phyloP scores from a whole-genome alignment of 2,329 filamentous ascomycete genomes.

The Microthyrium microscopicum region DNA sequence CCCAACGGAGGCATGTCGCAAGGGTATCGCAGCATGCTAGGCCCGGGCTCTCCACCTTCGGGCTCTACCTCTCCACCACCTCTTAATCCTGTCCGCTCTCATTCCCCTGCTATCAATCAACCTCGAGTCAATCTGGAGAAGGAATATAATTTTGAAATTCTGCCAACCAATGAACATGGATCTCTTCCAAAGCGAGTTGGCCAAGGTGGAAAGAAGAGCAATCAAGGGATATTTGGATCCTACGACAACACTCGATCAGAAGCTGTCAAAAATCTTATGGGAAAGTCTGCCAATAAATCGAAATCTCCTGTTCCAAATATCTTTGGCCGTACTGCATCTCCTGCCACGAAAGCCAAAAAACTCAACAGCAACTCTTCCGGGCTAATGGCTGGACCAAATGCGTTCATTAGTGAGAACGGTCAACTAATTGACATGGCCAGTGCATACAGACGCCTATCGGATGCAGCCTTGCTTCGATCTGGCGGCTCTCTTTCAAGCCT shows the following conservation, averaged over 20 bases:
- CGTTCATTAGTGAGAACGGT: conserved; percentile 41
- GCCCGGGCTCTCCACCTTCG: conserved; percentile 11
- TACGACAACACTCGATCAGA: conserved; percentile 11
- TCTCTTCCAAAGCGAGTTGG: conserved; percentile 26
- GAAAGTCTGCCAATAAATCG: conserved; percentile 18
- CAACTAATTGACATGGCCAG: conserved; percentile 49
- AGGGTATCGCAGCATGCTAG: conserved; percentile 21
- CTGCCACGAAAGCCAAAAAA: conserved; percentile 18
- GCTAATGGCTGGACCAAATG: conserved; percentile 23
- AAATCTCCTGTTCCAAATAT: conserved; percentile 20
- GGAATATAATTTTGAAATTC: conserved; percentile 28
- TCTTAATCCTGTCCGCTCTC: conserved; percentile 19
- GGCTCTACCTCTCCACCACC: conserved; percentile 16
- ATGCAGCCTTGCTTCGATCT: conserved; percentile 49
- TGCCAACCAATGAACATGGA: conserved; percentile 26
- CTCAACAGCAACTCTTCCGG: conserved; percentile 33
- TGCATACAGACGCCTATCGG: conserved; percentile 54
- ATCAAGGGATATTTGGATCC: conserved; percentile 18
- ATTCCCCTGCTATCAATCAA: conserved; percentile 12
- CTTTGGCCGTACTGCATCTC: conserved; percentile 19
- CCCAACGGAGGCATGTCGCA: conserved; percentile 11
- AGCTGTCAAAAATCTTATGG: conserved; percentile 9
- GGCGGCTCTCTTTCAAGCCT: conserved; percentile 46
- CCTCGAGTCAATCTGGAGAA: conserved; percentile 20
- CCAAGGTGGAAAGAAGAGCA: conserved; percentile 24